A percentile compares a stretch with the other conserved stretches of the same genome.
Conservation (phyloP, 805 yeast species). For the Candida mattraensis region DNA sequence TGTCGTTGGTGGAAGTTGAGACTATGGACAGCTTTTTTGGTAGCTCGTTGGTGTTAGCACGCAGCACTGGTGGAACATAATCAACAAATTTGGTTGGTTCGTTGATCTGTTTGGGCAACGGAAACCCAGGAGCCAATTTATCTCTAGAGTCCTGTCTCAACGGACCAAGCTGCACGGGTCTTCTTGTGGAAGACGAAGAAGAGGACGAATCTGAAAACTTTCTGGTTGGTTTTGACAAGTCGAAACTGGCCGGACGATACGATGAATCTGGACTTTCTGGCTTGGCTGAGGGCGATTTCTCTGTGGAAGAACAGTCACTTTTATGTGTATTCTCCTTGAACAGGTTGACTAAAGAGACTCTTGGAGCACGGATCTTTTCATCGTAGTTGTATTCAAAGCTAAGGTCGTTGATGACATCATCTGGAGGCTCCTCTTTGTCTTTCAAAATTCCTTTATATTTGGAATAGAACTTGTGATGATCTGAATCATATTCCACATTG, state of each 20-base stretch:
- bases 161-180: constrained; percentile 1
- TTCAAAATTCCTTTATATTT: constrained; percentile 33
- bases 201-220: constrained; percentile 33
- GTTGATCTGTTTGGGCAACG: constrained; percentile 41
- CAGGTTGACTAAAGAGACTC: constrained; percentile 41
- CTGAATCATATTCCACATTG: constrained; percentile 28
- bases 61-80: constrained; percentile 52
- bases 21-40: constrained; percentile 6
- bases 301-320: too few relatives aligned
- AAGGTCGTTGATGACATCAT: constrained; percentile 27
- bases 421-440: constrained; percentile 32
- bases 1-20: constrained; percentile 15
- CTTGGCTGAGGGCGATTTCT: constrained; percentile 6
- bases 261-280: constrained; percentile 5
- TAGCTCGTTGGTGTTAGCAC: constrained; percentile 37
- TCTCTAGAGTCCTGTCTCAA: constrained; percentile 10
- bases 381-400: constrained; percentile 43
- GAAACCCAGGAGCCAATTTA: constrained; percentile 6
- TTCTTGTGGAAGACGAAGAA: constrained; percentile 1
- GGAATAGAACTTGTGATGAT: constrained; percentile 30
- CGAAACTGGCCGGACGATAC: constrained; percentile 49
- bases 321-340: constrained; percentile 19
- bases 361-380: constrained; percentile 55
- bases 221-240: constrained; percentile 40
- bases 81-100: constrained; percentile 46